Percentiles rank a stretch among this genome's conserved stretches.
Evolutionary conservation across 768 basidiomycete genomes (phyloP).

Genomic region (Suillus alpinus): DNA sequence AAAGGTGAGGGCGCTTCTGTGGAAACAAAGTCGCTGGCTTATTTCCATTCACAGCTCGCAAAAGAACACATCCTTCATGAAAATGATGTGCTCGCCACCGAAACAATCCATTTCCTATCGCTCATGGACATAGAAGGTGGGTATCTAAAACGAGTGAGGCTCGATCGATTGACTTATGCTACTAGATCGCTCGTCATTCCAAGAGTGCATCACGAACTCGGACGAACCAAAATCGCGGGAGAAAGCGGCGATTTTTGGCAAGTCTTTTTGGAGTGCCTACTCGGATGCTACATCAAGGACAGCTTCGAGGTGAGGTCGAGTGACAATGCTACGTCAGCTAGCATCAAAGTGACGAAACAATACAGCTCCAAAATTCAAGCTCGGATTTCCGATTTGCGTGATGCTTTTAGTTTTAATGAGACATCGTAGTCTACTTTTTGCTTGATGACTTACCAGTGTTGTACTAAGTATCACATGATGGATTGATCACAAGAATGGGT

Average conservation of each 20-base stretch:
- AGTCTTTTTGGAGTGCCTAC: background rate
- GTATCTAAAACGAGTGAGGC: background rate
- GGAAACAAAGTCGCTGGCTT: background rate
- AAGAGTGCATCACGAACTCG: background rate
- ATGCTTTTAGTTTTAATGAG: background rate
- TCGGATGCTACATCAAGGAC: background rate
- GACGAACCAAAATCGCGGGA: background rate
- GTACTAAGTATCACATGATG: background rate
- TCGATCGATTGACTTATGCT: background rate
- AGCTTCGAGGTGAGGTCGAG: slow-evolving; percentile 1
- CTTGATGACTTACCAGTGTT: background rate
- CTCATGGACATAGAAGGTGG: background rate
- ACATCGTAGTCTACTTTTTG: background rate
- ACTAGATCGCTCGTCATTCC: background rate
- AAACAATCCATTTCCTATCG: background rate
- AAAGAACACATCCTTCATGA: background rate
- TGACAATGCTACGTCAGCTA: background rate
- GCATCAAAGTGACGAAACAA: background rate
- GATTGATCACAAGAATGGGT: background rate
- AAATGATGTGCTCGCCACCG: background rate
- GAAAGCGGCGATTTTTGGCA: background rate
- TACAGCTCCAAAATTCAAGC: background rate
- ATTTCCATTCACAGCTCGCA: background rate
- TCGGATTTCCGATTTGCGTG: background rate
- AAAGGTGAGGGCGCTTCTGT: background rate